These are phyloP conservation scores for Pezicula carpinea DNA, from an alignment of 2,329 filamentous ascomycete genomes.

Conservation along the genomic window DNA sequence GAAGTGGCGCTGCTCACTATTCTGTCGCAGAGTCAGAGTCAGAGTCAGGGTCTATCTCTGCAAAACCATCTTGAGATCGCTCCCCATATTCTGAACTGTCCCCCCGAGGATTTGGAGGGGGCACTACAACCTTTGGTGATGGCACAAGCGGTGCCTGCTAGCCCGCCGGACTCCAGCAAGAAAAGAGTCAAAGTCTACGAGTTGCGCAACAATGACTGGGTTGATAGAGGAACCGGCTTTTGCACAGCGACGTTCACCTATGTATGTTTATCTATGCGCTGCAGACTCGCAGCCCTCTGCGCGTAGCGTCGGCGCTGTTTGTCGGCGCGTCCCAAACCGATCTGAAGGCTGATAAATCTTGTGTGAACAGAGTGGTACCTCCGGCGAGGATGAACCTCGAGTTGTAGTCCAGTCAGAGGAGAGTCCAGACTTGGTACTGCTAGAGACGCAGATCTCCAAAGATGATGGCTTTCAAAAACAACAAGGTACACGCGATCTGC, in stretches of 20 bases:
- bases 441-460: constrained; percentile 86
- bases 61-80: constrained; percentile 56
- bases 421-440: constrained; percentile 72
- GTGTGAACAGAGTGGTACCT: constrained; percentile 45
- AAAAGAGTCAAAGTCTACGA: constrained; percentile 98
- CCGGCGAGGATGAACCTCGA: constrained; percentile 71
- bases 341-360: constrained; percentile 24
- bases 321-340: constrained; percentile 4
- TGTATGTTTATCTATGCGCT: constrained; percentile 17
- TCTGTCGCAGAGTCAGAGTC: neutral
- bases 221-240: constrained; percentile 93
- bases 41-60: constrained; percentile 39
- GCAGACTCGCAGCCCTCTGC: constrained; percentile 1
- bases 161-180: constrained; percentile 48
- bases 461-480: constrained; percentile 98
- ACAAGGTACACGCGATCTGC: constrained; percentile 60
- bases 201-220: constrained; percentile 98
- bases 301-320: constrained; percentile 4
- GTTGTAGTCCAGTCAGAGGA: constrained; percentile 94
- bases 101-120: constrained; percentile 45
- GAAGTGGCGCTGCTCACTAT: constrained; percentile 23
- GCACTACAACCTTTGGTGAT: constrained; percentile 62
- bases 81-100: constrained; percentile 47
- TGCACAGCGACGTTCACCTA: constrained; percentile 59
- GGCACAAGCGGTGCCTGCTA: constrained; percentile 68